Base-by-base conservation (phyloP, 768 basidiomycete species). In the Trametes cingulata region DNA sequence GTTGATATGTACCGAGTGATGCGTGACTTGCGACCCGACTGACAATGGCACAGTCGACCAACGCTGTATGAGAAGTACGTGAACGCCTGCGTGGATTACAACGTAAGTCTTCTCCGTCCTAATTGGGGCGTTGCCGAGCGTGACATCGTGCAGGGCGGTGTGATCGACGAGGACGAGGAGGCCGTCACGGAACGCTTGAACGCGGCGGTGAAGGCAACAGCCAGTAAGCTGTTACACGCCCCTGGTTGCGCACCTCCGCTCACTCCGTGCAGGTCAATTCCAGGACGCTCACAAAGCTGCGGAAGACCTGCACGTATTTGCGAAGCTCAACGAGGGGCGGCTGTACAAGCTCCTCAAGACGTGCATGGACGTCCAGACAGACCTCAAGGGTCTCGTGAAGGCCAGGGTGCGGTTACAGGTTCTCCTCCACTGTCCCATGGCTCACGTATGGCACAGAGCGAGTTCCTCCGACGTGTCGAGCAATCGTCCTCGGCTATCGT, bases 121-220 rank as follows among this genome's bases (percentile, higher is more conserved):
- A 20, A 12, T 5, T 22, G 36, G n/a, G 13, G 24, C 2, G 25
- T 27, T 14, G 29, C 46, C 63, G 25, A 66, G 56, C 20, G 1
- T 40, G 17, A 50, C 39, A 10, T 22, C 52, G 40, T 33, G 6
- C 61, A 97, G 94, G 95, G 94, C 1, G 96, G 96, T 0, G 80
- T 94, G 45, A 90, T 97, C 50, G 95, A 97, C 66, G 84, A 89
- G 62, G 79, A 93, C 62, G 91, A 91, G 68, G 89, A 90, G 45
- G 68, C 68, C 1, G 75, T 91, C 52, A 77, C 77, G 49, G 80
- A 78, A 15, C 79, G 78, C 49, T 76, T 97, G 33, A 82, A 82
- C 42, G 66, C 64, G 5, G 67, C 85, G 15, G 81, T 86, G 56
- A 80, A 83, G 58, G 76, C 81, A 35, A 72, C 95, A 13, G 79